Evolutionary conservation across 139 green algal species (phyloP), one percentile per base, ranked within the genome.

Genomic region (Astrephomene gubernaculifera): DNA sequence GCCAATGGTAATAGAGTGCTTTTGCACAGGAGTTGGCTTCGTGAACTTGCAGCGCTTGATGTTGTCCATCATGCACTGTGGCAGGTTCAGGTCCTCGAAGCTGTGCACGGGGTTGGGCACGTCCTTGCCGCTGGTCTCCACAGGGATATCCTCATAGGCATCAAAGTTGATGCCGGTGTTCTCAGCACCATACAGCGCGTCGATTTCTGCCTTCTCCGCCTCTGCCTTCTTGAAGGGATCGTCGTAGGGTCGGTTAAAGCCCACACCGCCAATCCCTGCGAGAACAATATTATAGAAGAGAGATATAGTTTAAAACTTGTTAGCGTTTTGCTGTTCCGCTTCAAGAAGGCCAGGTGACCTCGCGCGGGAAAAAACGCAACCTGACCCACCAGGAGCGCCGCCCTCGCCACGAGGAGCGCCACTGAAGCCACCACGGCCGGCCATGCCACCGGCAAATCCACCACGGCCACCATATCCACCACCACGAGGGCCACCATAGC

Each of bases 161-260:
- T 98, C 95, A 86, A 99, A 99, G 92, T 99, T 96, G 83, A 99
- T 99, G 63, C 96, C 97, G 2, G 97, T 98, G 92, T 99, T 99
- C 92, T 98, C 95, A 0, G 83, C 87, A 6, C 68, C 64, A 61
- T 90, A 89, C 24, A 92, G 70, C 17, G 85, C 85, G 53, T 92
- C 86, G 53, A 87, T 92, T 67, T 96, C 93, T 2, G 91, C 87
- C 86, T 96, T 96, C 53, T 86, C 76, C 27, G 79, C 60, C 7
- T 95, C 93, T 0, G 68, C 63, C 64, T 91, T 89, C 45, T 89
- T 89, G 80, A 93, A 92, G 1, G 91, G 90, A 69, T 93, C 86
- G 36, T 90, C 84, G 69, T 92, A 89, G 8, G 85, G 54, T 36
- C 81, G 71, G 64, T 72, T 87, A 71, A 83, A 88, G 67, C 75